Base-by-base conservation (phyloP, 2,329 filamentous ascomycete genomes). In the Endocalyx cinctus region DNA sequence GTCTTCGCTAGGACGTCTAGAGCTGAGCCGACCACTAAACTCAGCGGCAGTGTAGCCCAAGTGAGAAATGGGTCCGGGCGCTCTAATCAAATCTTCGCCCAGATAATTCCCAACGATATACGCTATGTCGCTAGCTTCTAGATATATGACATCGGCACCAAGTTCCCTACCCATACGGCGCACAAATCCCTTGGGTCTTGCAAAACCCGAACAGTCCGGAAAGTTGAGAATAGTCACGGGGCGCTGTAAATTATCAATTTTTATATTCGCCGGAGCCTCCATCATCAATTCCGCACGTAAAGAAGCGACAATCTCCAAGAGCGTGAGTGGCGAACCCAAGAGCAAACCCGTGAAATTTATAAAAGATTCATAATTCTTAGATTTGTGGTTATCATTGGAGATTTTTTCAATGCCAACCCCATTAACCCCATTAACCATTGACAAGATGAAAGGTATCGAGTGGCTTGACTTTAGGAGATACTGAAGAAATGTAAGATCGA, bases 61-160 rank as follows among this genome's bases (percentile, higher is more conserved):
- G 44, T 70, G 67, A 3, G 75, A 70, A 10, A 75, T 57, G 14
- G 64, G 55, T 1, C 74, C 70, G 6, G 54, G 49, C 6, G 61
- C 69, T 42, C 58, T 59, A 8, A 55, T 63, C n/a, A 63, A 40
- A 39, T 72, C 69, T 48, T 84, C 78, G 5, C 81, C 82, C 8
- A 89, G 59, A 47, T 88, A 87, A 27, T 77, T 70, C 3, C 81
- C 82, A 1, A 82, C 70, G 17, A 92, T 64, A 31, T 81, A 70
- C 4, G 82, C 82, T 33, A 94, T 62, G 49, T 84, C 81, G 41
- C 80, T 74, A 1, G 85, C 77, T 50, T 81, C 75, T 10, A 94
- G 54, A 14, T 75, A 71, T 19, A 92, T 62, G 4, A 90, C 51
- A 44, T 90, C 79, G 4, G 84, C 81, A 6, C 63, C 64, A 5